These are phyloP conservation scores for Solanum pimpinellifolium DNA, from an alignment of 257 asterid genomes.

Conservation along the genomic window DNA sequence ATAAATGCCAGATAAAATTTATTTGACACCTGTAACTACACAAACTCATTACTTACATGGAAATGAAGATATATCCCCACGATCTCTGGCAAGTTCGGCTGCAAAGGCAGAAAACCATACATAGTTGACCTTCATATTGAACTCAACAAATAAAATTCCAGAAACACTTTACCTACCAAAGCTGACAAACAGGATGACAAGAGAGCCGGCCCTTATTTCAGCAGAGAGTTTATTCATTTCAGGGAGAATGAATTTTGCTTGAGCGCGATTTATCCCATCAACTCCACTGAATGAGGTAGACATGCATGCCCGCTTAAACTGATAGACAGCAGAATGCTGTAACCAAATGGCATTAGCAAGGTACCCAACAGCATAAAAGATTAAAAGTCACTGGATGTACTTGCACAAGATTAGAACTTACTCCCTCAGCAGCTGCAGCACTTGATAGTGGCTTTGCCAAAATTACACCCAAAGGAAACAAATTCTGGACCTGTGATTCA, in stretches of 20 bases:
- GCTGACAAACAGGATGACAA: conserved; percentile 72
- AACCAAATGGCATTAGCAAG: conserved; percentile 14
- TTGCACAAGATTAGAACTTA: conserved; percentile 9
- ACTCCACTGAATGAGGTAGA: conserved; percentile 49
- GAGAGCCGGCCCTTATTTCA: conserved; percentile 69
- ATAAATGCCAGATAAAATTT: neutral
- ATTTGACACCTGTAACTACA: neutral
- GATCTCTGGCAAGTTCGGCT: conserved; percentile 59
- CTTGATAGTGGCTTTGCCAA: conserved; percentile 65
- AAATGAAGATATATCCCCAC: conserved; percentile 29
- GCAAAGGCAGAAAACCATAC: conserved; percentile 15
- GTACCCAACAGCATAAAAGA: neutral
- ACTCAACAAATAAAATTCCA: conserved; percentile 3
- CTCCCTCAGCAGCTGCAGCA: conserved; percentile 56
- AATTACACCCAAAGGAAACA: conserved; percentile 77
- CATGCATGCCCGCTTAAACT: conserved; percentile 51
- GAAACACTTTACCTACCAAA: conserved; percentile 40
- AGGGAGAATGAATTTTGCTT: conserved; percentile 72
- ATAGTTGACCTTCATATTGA: neutral
- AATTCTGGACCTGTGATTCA: conserved; percentile 46
- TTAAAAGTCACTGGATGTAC: neutral
- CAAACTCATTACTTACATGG: conserved; percentile 44
- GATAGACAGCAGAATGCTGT: conserved; percentile 68
- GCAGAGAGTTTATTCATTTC: conserved; percentile 67
- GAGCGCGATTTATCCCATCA: conserved; percentile 41